Conservation (phyloP, 306 rosid genomes). For the Amphicarpaea edgeworthii region DNA sequence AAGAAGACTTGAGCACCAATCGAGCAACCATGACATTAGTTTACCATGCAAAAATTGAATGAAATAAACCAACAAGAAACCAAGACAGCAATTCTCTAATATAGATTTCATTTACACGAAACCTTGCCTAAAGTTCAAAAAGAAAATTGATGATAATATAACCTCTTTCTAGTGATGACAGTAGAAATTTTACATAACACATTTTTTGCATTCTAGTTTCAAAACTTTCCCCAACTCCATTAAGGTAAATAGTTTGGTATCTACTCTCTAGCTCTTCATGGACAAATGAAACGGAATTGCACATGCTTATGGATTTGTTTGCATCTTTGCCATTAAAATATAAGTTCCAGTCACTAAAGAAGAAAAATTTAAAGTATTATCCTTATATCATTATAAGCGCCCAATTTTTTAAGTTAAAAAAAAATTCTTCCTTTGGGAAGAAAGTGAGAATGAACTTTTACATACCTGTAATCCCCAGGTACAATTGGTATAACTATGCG, state of each 20-base stretch:
- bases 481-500: conserved; percentile 77
- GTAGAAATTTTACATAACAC: not conserved
- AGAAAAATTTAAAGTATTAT: not conserved
- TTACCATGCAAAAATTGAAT: conserved; percentile 10
- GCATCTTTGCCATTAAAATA: conserved; percentile 3
- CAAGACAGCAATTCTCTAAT: conserved; percentile 6
- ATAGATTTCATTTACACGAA: conserved; percentile 9
- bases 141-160: not conserved
- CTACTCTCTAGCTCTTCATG: not conserved
- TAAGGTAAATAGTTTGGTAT: not conserved
- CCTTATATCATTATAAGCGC: not conserved
- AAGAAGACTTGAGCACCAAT: not conserved
- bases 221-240: not conserved
- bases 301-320: conserved; percentile 1
- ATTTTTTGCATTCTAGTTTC: not conserved
- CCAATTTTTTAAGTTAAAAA: not conserved
- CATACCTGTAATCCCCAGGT: conserved; percentile 92
- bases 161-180: not conserved
- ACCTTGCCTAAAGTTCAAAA: not conserved
- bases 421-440: conserved; percentile 8
- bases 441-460: conserved; percentile 25
- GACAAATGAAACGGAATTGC: not conserved
- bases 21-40: not conserved
- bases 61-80: conserved; percentile 13
- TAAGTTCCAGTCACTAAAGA: not conserved